These are phyloP conservation scores for Nakataea oryzae DNA, from an alignment of 2,329 filamentous ascomycete genomes.

Conservation along the genomic window DNA sequence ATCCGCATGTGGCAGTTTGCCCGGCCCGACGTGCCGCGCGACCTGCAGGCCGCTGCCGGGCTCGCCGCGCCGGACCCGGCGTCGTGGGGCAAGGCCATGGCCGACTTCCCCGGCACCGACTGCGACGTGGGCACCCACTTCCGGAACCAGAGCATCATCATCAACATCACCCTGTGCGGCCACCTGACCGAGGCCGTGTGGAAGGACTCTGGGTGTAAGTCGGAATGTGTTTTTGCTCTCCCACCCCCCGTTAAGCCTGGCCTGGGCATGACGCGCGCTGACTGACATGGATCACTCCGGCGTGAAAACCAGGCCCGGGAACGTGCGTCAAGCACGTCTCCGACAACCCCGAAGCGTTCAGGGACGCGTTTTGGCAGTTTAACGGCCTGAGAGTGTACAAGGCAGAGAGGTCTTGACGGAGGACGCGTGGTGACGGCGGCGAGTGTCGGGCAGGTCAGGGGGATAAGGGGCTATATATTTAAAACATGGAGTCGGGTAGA, in stretches of 20 bases:
- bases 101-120: constrained; percentile 54
- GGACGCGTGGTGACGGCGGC: no score
- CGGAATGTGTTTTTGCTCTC: constrained; percentile 2
- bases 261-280: no score
- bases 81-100: constrained; percentile 49
- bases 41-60: constrained; percentile 30
- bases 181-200: constrained; percentile 38
- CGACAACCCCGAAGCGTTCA: constrained; percentile 43
- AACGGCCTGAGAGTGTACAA: constrained; percentile 48
- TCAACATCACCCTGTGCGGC: constrained; percentile 57
- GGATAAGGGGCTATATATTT: no score
- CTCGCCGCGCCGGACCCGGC: constrained; percentile 42
- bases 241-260: not conserved
- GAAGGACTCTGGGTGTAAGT: constrained; percentile 31
- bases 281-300: not conserved
- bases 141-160: constrained; percentile 54
- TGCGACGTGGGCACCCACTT: constrained; percentile 52
- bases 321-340: constrained; percentile 49
- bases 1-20: constrained; percentile 55
- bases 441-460: no score
- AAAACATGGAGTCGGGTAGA: no score
- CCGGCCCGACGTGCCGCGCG: constrained; percentile 33
- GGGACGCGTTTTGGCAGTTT: constrained; percentile 56
- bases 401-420: constrained; percentile 13
- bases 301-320: constrained; percentile 20